phyloP scores from a whole-genome alignment of 1,284 basidiomycete species.

The Puccinia coronata region DNA sequence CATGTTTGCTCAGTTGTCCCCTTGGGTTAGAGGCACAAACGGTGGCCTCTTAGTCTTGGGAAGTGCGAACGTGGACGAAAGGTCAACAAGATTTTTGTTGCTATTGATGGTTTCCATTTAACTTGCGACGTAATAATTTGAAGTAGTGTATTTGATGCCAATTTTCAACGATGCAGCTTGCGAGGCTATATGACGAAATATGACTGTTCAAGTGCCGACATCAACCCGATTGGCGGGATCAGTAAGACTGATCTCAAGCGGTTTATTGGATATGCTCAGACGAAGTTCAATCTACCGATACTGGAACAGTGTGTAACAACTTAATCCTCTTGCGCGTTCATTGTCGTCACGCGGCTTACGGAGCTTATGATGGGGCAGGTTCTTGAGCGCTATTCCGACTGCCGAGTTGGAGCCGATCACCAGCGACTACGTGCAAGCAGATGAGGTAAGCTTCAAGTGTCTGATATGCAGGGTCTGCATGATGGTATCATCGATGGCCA shows the following conservation, averaged over 20 bases:
- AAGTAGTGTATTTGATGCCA: not conserved
- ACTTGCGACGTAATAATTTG: not conserved
- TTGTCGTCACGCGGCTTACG: not conserved
- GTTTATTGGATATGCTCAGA: slow-evolving; percentile 39
- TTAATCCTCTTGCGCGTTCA: not conserved
- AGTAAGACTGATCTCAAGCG: slow-evolving; percentile 49
- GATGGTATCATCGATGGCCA: not conserved
- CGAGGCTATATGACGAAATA: slow-evolving; percentile 49
- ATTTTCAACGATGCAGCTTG: slow-evolving; percentile 16
- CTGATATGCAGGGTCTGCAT: not conserved
- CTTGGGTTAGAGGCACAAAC: slow-evolving; percentile 43
- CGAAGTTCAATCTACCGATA: slow-evolving; percentile 41
- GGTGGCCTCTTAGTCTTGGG: slow-evolving; percentile 47
- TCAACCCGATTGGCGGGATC: slow-evolving; percentile 49
- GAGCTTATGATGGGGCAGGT: not conserved
- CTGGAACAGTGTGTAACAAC: slow-evolving; percentile 41
- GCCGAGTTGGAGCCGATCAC: slow-evolving; percentile 49
- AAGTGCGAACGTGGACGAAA: slow-evolving; percentile 49
- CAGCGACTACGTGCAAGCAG: slow-evolving; percentile 40
- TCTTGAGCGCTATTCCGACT: slow-evolving; percentile 42
- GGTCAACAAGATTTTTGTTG: slow-evolving; percentile 5
- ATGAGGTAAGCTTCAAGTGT: slow-evolving; percentile 27
- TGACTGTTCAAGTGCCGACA: slow-evolving; percentile 49
- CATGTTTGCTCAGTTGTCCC: slow-evolving; percentile 49
- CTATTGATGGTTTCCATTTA: not conserved